These are phyloP conservation scores for Penicillium alfredii DNA, from an alignment of 495 filamentous ascomycete genomes.

Conservation along the genomic window DNA sequence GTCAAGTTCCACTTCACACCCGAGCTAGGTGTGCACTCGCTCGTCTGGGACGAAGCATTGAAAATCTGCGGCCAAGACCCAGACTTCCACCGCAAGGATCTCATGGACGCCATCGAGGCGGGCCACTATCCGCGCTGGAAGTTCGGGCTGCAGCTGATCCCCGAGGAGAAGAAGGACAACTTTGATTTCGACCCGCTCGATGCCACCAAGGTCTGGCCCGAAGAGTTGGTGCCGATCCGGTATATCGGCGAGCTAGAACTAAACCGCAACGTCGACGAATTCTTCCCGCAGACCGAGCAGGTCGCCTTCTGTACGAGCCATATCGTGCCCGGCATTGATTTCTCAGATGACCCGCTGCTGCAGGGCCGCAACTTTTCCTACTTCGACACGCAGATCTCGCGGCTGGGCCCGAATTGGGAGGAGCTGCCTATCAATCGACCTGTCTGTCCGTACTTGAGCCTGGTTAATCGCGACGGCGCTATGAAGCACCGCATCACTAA, in stretches of 20 bases:
- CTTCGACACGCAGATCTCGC: slow-evolving; percentile 77
- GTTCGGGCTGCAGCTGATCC: slow-evolving; percentile 73
- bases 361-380: slow-evolving; percentile 86
- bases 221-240: slow-evolving; percentile 71
- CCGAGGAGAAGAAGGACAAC: slow-evolving; percentile 64
- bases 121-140: slow-evolving; percentile 68
- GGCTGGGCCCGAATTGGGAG: slow-evolving; percentile 79
- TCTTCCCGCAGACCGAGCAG: slow-evolving; percentile 75
- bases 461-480: slow-evolving; percentile 45
- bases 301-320: slow-evolving; percentile 83
- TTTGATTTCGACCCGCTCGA: slow-evolving; percentile 91
- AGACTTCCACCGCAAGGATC: slow-evolving; percentile 82
- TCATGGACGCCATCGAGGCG: slow-evolving; percentile 72
- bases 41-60: slow-evolving; percentile 85
- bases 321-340: slow-evolving; percentile 80
- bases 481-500: slow-evolving; percentile 49
- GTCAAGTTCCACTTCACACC: slow-evolving; percentile 82
- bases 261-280: slow-evolving; percentile 81
- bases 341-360: slow-evolving; percentile 77
- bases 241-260: slow-evolving; percentile 79
- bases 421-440: slow-evolving; percentile 79
- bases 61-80: slow-evolving; percentile 79
- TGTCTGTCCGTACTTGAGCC: slow-evolving; percentile 55
- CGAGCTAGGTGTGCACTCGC: slow-evolving; percentile 71
- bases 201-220: slow-evolving; percentile 89